Base-by-base conservation (phyloP, 208 protist genomes). In the Crithidia fasciculata region DNA sequence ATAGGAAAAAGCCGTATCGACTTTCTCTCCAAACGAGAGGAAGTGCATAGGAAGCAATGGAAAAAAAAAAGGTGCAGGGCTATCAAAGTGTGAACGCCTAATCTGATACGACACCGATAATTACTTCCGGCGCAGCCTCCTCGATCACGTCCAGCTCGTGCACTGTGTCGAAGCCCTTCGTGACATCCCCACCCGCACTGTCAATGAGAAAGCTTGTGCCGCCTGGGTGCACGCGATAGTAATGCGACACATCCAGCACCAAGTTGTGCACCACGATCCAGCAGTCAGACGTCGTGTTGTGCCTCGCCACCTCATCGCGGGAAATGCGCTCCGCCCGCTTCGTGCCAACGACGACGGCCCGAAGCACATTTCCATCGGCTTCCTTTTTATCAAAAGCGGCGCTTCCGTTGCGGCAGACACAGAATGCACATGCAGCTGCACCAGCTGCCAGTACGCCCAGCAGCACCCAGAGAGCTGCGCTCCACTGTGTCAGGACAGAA, bases 231-330 rank as follows among this genome's bases (percentile, higher is more conserved):
- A 68, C 49, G 4, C 37, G 45, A 45, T 57, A 57, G 50, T 57
- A 68, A 3, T 68, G 37, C 8, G 62, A 57, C 15, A 68, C 62
- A 36, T 57, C 28, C 12, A 68, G 37, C 28, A 68, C 50, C 2
- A 57, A n/a, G 37, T 57, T 68, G 62, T 68, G 50, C 50, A 55
- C 62, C 6, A 57, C 62, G 36, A 68, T 57, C 28, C 62, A 57
- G 37, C 62, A 55, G 16, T 57, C 62, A 28, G 15, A 18, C 37
- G 55, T 68, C 16, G 19, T 57, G 49, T 57, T 58, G 37, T 57
- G 62, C 15, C 45, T 40, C 50, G 62, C 45, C 45, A 57, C 62
- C 15, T 68, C 62, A 19, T 45, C 28, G 7, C 62, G 62, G 12
- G 62, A 18, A 7, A 68, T 47, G 28, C 28, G 28, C 28, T 28